Evolutionary conservation across 1,139 yeast species (phyloP).

Genomic region (Entelexis sorbosivorans): DNA sequence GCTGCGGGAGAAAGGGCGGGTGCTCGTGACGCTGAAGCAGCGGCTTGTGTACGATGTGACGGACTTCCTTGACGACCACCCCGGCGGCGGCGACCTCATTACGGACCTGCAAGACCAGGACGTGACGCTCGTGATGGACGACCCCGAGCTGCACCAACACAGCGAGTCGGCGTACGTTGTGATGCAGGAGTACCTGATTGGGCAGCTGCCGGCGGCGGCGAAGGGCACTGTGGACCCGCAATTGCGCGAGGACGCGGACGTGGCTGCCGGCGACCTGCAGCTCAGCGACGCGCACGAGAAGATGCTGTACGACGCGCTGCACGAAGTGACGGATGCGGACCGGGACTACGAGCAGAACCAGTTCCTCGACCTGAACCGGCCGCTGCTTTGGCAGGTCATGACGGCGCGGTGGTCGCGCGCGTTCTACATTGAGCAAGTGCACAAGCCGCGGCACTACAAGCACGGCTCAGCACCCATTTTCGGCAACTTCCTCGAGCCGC

Average conservation of each 20-base stretch:
- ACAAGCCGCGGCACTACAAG: conserved; percentile 89
- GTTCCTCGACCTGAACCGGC: conserved; percentile 74
- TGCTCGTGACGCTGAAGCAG: conserved; percentile 68
- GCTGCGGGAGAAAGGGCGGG: conserved; percentile 41
- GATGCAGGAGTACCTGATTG: conserved; percentile 61
- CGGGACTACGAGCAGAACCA: conserved; percentile 66
- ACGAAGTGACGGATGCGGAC: conserved; percentile 64
- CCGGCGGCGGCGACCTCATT: conserved; percentile 73
- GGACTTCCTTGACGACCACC: conserved; percentile 68
- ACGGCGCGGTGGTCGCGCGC: conserved; percentile 66
- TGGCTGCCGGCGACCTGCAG: conserved; percentile 28
- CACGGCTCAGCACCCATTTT: conserved; percentile 84
- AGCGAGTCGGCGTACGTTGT: conserved; percentile 82
- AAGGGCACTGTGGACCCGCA: neutral
- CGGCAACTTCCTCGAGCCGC: conserved; percentile 63
- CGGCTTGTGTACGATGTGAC: conserved; percentile 79
- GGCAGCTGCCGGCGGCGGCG: conserved; percentile 35
- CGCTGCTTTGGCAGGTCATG: conserved; percentile 69
- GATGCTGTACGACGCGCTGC: conserved; percentile 43
- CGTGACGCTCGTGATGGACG: conserved; percentile 68
- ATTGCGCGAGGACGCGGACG: conserved; percentile 9
- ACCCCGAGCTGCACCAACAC: conserved; percentile 57
- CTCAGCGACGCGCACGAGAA: conserved; percentile 26
- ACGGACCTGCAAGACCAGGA: conserved; percentile 75
- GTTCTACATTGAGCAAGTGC: conserved; percentile 89